Base-by-base conservation (phyloP, 1,284 basidiomycete genomes). In the Moesziomyces antarcticus region DNA sequence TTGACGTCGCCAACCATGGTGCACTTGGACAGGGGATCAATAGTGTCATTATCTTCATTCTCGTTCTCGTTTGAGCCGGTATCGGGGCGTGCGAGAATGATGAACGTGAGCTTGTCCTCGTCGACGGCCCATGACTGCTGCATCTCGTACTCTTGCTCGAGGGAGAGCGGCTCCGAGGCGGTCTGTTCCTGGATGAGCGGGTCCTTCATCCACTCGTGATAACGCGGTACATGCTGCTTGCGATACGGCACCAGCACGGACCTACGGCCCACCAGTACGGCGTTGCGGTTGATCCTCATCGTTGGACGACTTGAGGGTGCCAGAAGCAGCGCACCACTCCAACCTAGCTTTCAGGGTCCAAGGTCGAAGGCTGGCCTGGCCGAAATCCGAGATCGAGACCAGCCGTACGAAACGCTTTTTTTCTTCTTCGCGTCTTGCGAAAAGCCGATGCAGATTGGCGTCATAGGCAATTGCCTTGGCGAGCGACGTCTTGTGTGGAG, bases 1-100 rank as follows among this genome's bases (percentile, higher is more conserved):
- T 97, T 97, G 43, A 95, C 93, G 81, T 97, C 94, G 33, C 95
- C 95, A 16, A 93, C 87, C 94, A 97, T 95, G 11, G 87, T 53
- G 52, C 59, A 56, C 1, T 48, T 25, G 1, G 49, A 25, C 1
- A 74, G 10, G 1, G 67, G 56, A 85, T 85, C 13, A 46, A 57
- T 1, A 82, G 47, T 10, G 57, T 47, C 0, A 54, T 27, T 1
- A 55, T 41, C 16, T 14, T 27, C 47, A 40, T 44, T 33, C n/a
- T 45, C 49, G 40, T 44, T 33, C n/a, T 45, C 49, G 14, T 33
- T 30, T 6, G 13, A 35, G 2, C 18, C 20, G 9, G 11, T 50
- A 7, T 45, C 46, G 5, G 53, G 41, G 3, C 49, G 48, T 4
- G 73, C 89, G 35, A 94, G 89, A 50, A 97, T 86, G 85, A 97